phyloP scores from a whole-genome alignment of 306 rosid species.

The Vigna angularis region DNA sequence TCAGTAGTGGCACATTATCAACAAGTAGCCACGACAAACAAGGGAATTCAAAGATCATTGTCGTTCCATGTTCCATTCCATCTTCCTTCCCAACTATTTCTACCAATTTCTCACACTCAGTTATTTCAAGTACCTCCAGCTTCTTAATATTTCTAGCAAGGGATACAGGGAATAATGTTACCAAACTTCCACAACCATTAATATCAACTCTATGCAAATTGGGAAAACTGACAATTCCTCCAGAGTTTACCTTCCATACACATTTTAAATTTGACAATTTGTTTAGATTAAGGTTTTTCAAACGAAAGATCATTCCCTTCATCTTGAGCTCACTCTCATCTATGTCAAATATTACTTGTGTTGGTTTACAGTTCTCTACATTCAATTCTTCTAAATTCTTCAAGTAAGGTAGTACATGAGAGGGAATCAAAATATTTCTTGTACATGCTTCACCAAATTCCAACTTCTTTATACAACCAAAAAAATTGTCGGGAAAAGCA shows the following conservation, averaged over 20 bases:
- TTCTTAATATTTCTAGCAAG: background rate
- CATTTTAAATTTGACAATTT: background rate
- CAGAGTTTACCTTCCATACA: background rate
- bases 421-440: background rate
- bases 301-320: background rate
- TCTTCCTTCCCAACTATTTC: conserved; percentile 17
- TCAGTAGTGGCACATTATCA: background rate
- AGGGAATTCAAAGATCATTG: background rate
- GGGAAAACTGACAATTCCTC: background rate
- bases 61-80: background rate
- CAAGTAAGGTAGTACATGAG: background rate
- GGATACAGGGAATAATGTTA: background rate
- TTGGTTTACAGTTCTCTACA: background rate
- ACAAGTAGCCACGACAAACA: background rate
- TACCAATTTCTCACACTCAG: background rate
- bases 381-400: background rate
- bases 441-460: too few species aligned
- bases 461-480: too few species aligned
- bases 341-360: background rate
- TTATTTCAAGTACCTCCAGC: background rate
- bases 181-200: background rate
- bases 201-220: background rate
- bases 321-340: background rate
- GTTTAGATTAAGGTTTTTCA: background rate
- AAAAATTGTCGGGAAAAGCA: too few species aligned